These are phyloP conservation scores for Ambispora gerdemannii DNA, from an alignment of 192 early-diverging fungal genomes.

Conservation along the genomic window DNA sequence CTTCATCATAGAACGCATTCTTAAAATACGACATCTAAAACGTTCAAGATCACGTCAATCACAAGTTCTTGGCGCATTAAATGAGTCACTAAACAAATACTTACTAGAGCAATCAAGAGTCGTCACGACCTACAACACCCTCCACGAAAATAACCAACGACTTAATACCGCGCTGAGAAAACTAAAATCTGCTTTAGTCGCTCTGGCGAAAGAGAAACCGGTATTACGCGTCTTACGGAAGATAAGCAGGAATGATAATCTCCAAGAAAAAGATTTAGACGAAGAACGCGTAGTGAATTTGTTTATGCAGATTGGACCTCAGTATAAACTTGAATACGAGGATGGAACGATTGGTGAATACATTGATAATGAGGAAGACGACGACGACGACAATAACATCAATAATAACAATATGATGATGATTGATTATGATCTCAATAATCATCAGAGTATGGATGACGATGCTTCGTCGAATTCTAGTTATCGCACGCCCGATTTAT, in stretches of 20 bases:
- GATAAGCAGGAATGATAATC: slow-evolving; percentile 5
- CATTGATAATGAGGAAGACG: too few relatives aligned
- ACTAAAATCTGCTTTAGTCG: slow-evolving; percentile 11
- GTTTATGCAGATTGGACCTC: background rate
- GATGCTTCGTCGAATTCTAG: background rate
- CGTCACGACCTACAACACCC: background rate
- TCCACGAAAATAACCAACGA: slow-evolving; percentile 18
- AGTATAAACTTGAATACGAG: too few relatives aligned
- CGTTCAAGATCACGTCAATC: slow-evolving; percentile 13
- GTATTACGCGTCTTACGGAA: slow-evolving; percentile 17
- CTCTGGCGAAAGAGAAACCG: slow-evolving; percentile 12
- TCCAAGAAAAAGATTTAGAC: slow-evolving; percentile 16
- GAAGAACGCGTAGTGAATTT: slow-evolving; percentile 12
- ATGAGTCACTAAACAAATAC: slow-evolving; percentile 2
- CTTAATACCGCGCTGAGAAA: slow-evolving; percentile 7
- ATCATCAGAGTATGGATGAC: background rate
- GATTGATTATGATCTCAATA: background rate
- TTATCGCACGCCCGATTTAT: background rate
- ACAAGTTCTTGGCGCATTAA: slow-evolving; percentile 8
- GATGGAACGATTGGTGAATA: too few relatives aligned
- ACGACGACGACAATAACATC: too few relatives aligned
- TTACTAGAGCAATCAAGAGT: background rate
- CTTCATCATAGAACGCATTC: slow-evolving; percentile 1
- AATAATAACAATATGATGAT: background rate
- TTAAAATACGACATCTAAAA: slow-evolving; percentile 11